Conservation (phyloP, 352 stramenopile species). For the Pythium dissotocum region DNA sequence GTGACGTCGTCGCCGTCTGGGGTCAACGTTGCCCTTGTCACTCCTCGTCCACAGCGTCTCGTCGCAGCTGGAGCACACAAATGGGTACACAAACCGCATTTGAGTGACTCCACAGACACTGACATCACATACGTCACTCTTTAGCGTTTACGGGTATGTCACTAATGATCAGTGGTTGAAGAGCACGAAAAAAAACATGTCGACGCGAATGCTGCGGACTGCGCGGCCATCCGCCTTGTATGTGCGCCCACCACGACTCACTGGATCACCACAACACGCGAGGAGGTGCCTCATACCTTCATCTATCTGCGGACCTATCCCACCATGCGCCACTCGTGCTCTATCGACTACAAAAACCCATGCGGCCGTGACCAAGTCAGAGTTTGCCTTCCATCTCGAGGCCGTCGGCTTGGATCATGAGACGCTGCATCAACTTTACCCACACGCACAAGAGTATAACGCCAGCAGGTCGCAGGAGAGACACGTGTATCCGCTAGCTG, state of each 20-base stretch:
- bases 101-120: conserved; percentile 2
- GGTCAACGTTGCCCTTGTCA: not conserved
- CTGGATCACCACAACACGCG: not conserved
- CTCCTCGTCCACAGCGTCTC: conserved; percentile 8
- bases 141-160: not conserved
- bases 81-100: conserved; percentile 16
- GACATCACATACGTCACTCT: conserved; percentile 12
- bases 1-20: conserved; percentile 7
- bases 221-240: not conserved
- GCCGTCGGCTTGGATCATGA: not conserved
- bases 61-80: conserved; percentile 5
- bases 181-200: not conserved
- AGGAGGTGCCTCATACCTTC: too few relatives aligned
- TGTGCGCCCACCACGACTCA: not conserved
- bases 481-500: conserved; percentile 58
- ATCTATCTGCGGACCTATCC: not conserved
- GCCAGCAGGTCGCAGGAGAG: not conserved
- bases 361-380: not conserved
- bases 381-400: not conserved
- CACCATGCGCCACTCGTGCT: not conserved
- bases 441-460: not conserved
- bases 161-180: not conserved
- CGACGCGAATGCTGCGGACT: not conserved
- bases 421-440: not conserved
- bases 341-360: not conserved